A percentile compares a stretch with the other conserved stretches of the same genome.
These are phyloP conservation scores for Arachis monticola DNA, from an alignment of 331 rosid species.

Conservation along the genomic window DNA sequence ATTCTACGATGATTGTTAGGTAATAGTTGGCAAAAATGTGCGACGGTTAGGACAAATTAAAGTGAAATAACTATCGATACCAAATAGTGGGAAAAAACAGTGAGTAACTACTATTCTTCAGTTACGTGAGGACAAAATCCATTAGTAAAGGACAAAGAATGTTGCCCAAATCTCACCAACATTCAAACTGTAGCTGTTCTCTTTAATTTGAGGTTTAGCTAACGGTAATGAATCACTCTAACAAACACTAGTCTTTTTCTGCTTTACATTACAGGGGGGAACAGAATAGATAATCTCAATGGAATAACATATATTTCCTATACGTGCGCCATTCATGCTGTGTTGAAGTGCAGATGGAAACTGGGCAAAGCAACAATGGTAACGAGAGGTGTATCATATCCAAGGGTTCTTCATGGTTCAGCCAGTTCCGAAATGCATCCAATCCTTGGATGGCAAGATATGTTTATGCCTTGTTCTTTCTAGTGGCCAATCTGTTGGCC, in stretches of 20 bases:
- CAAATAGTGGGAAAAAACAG: background rate
- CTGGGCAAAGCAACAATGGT: conserved; percentile 42
- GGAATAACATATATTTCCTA: conserved; percentile 38
- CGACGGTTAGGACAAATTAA: conserved; percentile 13
- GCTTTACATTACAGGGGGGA: conserved; percentile 36
- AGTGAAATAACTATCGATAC: conserved; percentile 19
- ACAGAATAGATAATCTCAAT: conserved; percentile 17
- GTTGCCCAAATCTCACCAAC: conserved; percentile 4
- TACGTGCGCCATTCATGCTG: conserved; percentile 21
- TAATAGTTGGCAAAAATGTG: conserved; percentile 23
- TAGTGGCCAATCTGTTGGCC: conserved; percentile 71
- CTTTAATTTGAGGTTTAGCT: conserved; percentile 35
- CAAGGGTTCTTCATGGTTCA: conserved; percentile 62
- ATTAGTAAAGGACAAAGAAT: conserved; percentile 29
- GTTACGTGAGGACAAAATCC: conserved; percentile 30
- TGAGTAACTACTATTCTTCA: conserved; percentile 21
- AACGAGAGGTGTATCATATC: conserved; percentile 42
- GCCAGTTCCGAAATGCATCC: conserved; percentile 87
- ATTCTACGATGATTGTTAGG: conserved; percentile 18
- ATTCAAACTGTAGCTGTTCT: conserved; percentile 32
- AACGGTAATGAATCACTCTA: conserved; percentile 35
- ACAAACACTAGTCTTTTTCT: conserved; percentile 31
- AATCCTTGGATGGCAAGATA: conserved; percentile 99
- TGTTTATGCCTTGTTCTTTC: conserved; percentile 77
- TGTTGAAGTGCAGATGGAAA: conserved; percentile 64